Percentiles rank a stretch among this genome's conserved stretches.
These are phyloP conservation scores for Ogataea neopini DNA, from an alignment of 805 yeast genomes.

Conservation along the genomic window DNA sequence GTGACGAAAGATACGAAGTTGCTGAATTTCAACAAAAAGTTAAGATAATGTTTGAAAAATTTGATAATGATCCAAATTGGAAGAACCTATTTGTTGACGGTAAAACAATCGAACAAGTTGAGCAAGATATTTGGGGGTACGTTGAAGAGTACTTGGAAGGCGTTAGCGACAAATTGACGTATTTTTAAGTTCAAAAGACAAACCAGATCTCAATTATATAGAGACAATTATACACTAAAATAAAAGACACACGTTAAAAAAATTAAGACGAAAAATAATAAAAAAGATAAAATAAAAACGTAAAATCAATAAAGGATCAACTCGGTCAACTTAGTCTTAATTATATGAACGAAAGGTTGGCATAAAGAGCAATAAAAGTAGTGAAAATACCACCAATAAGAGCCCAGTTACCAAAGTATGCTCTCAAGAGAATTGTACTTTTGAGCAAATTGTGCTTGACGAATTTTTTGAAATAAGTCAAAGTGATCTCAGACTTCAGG, in stretches of 20 bases:
- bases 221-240: conserved; percentile 12
- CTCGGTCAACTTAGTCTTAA: not conserved
- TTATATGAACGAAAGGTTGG: conserved; percentile 37
- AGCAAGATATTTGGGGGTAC: conserved; percentile 42
- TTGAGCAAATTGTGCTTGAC: conserved; percentile 28
- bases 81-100: conserved; percentile 60
- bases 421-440: conserved; percentile 41
- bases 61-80: conserved; percentile 39
- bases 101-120: conserved; percentile 57
- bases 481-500: conserved; percentile 31
- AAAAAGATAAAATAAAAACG: not conserved
- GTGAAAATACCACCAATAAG: conserved; percentile 47
- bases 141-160: conserved; percentile 25
- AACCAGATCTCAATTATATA: conserved; percentile 1
- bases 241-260: conserved; percentile 5
- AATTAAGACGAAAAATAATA: not conserved
- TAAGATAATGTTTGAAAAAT: conserved; percentile 52
- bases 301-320: too few relatives aligned
- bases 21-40: conserved; percentile 74
- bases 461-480: conserved; percentile 21
- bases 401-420: conserved; percentile 49
- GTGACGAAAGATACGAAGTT: conserved; percentile 90
- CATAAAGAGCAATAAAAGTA: conserved; percentile 49
- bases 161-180: conserved; percentile 9
- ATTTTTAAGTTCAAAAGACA: conserved; percentile 13